Conservation (phyloP, 345 rosid genomes). For the Eucalyptus fibrosa region DNA sequence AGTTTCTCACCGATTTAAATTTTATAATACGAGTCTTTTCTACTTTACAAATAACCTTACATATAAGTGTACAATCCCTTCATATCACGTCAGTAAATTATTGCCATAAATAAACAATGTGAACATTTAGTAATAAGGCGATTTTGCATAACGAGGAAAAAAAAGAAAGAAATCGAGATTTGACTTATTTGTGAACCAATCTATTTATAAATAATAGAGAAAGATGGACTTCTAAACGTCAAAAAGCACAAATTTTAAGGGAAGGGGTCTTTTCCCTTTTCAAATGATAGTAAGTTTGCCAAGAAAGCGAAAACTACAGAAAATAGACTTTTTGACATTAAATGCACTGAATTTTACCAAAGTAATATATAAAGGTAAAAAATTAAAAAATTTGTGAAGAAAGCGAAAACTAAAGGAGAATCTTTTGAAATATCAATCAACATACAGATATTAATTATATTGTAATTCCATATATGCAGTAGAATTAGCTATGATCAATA, state of each 20-base stretch:
- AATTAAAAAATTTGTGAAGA: not conserved
- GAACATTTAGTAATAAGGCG: not conserved
- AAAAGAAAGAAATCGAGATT: not conserved
- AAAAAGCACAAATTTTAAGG: not conserved
- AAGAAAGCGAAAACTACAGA: not conserved
- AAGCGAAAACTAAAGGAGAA: not conserved
- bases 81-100: not conserved
- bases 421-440: not conserved
- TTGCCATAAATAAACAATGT: not conserved
- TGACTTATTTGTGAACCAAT: not conserved
- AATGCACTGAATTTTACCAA: not conserved
- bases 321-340: not conserved
- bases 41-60: not conserved
- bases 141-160: not conserved
- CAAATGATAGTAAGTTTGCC: not conserved
- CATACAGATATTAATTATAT: not conserved
- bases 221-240: not conserved
- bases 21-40: not conserved
- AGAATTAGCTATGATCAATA: not conserved
- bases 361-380: not conserved
- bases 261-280: not conserved
- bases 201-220: not conserved
- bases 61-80: not conserved
- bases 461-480: not conserved
- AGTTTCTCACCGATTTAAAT: not conserved